Evolutionary conservation across 768 basidiomycete genomes (phyloP).

Genomic region (Russula sp.): DNA sequence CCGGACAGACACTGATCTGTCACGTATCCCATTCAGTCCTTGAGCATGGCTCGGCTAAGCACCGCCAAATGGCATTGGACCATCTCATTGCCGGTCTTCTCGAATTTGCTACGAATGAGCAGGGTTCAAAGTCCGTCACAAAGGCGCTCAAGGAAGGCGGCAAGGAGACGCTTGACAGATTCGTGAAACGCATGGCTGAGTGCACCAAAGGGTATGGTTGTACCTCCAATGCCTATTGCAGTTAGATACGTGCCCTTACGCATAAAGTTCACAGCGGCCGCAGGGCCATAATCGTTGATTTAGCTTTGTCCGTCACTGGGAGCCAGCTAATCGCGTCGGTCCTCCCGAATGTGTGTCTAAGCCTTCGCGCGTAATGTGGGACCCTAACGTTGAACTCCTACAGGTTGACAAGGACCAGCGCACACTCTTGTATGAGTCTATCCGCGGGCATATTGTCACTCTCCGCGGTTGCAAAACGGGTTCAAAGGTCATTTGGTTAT

Average conservation of each 20-base stretch:
- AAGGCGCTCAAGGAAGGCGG: conserved; percentile 85
- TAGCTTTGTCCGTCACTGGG: conserved; percentile 77
- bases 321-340: conserved; percentile 83
- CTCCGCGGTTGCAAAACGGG: conserved; percentile 89
- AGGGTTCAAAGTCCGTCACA: conserved; percentile 82
- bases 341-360: conserved; percentile 56
- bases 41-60: conserved; percentile 75
- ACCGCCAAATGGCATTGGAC: conserved; percentile 70
- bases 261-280: conserved; percentile 42
- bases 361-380: neutral
- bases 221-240: neutral
- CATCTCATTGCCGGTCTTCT: conserved; percentile 71
- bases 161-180: conserved; percentile 63
- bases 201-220: conserved; percentile 64
- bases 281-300: conserved; percentile 80
- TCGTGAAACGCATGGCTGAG: conserved; percentile 81
- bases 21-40: conserved; percentile 45
- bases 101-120: conserved; percentile 75
- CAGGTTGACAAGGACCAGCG: conserved; percentile 87
- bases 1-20: conserved; percentile 11
- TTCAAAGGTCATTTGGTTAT: conserved; percentile 89
- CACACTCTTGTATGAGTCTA: conserved; percentile 75
- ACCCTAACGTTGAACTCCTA: conserved; percentile 4
- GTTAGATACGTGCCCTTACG: neutral
- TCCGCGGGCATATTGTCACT: conserved; percentile 82